Conservation (phyloP, 108 stramenopile species). For the Mayamaea pseudoterrestris region DNA sequence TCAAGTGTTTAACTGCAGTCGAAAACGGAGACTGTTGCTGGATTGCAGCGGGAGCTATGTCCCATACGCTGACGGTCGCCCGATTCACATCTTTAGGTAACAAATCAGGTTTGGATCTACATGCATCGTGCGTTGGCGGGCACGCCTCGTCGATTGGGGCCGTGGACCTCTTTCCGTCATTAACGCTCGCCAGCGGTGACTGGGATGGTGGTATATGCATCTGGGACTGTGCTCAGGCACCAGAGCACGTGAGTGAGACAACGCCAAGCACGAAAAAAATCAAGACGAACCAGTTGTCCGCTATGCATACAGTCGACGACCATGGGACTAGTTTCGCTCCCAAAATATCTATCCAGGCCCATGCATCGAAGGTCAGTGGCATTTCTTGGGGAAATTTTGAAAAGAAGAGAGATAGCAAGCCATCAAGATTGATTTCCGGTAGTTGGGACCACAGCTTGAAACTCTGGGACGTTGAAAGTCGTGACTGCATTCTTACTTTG, state of each 20-base stretch:
- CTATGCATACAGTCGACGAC: background rate
- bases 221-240: constrained; percentile 34
- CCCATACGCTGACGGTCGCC: constrained; percentile 67
- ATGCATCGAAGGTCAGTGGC: constrained; percentile 65
- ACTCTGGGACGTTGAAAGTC: constrained; percentile 55
- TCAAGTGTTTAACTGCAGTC: constrained; percentile 39
- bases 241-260: background rate
- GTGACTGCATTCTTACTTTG: constrained; percentile 67
- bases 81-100: constrained; percentile 23
- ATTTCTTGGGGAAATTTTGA: constrained; percentile 39
- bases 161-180: constrained; percentile 27
- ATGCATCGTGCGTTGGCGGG: constrained; percentile 13
- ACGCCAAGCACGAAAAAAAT: background rate
- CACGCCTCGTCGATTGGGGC: constrained; percentile 35
- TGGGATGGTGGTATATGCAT: constrained; percentile 60
- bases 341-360: constrained; percentile 26
- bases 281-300: background rate
- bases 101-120: background rate
- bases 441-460: constrained; percentile 79
- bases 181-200: constrained; percentile 58
- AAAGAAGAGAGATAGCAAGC: background rate
- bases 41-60: constrained; percentile 69
- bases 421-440: constrained; percentile 37
- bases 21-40: constrained; percentile 1
- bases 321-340: constrained; percentile 2